phyloP scores from a whole-genome alignment of 345 rosid species.

The Lagerstroemia speciosa region DNA sequence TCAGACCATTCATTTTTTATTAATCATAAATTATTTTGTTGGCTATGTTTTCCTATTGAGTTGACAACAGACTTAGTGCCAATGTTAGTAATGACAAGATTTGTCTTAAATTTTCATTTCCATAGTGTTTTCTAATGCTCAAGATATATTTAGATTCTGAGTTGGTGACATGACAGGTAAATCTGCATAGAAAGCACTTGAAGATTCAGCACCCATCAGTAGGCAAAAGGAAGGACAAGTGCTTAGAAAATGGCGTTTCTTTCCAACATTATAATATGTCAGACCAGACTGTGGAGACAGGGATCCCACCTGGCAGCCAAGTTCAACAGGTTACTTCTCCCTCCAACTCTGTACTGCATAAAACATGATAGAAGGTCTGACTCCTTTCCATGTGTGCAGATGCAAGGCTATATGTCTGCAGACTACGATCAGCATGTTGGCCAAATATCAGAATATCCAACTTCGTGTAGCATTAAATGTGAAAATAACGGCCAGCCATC shows the following conservation, averaged over 20 bases:
- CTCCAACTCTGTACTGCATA: slow-evolving; percentile 15
- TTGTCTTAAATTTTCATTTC: neutral
- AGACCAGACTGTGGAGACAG: slow-evolving; percentile 25
- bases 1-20: neutral
- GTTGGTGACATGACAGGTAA: slow-evolving; percentile 30
- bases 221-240: slow-evolving; percentile 31
- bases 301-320: slow-evolving; percentile 19
- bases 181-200: slow-evolving; percentile 31
- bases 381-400: slow-evolving; percentile 22
- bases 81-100: neutral
- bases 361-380: slow-evolving; percentile 18
- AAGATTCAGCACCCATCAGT: slow-evolving; percentile 28
- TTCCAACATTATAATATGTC: slow-evolving; percentile 24
- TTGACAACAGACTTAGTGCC: neutral
- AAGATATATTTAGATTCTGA: neutral
- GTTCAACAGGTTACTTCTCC: slow-evolving; percentile 22
- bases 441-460: slow-evolving; percentile 40
- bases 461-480: slow-evolving; percentile 38
- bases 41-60: neutral
- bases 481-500: slow-evolving; percentile 36
- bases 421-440: slow-evolving; percentile 31
- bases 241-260: slow-evolving; percentile 32
- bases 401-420: slow-evolving; percentile 15
- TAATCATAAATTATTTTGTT: neutral
- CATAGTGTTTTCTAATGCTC: neutral